Conservation (phyloP, 2,329 filamentous ascomycete species). For the Pseudogymnoascus sp. region DNA sequence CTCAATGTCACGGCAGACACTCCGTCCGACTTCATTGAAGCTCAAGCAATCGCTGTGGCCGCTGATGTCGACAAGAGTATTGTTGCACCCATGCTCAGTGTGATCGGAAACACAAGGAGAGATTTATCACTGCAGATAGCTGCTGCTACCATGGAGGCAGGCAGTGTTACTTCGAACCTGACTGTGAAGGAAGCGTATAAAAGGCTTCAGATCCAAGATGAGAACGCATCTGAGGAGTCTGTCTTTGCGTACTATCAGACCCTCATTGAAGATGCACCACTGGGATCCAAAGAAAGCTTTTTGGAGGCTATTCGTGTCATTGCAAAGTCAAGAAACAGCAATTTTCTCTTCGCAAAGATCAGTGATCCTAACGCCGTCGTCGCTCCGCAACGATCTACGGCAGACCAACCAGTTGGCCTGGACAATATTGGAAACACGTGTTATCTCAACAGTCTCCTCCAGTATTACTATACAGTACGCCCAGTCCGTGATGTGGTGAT, state of each 20-base stretch:
- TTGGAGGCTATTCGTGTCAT: constrained; percentile 26
- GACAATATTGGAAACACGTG: constrained; percentile 96
- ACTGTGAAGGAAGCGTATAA: constrained; percentile 25
- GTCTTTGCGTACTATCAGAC: constrained; percentile 26
- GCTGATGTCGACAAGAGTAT: constrained; percentile 24
- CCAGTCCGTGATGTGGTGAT: constrained; percentile 74
- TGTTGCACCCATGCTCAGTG: constrained; percentile 23
- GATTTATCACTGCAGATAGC: constrained; percentile 22
- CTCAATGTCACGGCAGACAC: constrained; percentile 36
- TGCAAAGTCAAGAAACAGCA: constrained; percentile 25
- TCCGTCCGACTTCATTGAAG: constrained; percentile 26
- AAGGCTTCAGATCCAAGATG: constrained; percentile 24
- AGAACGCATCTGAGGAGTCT: constrained; percentile 24
- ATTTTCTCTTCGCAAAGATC: constrained; percentile 26
- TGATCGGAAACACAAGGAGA: constrained; percentile 18
- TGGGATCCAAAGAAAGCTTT: constrained; percentile 25
- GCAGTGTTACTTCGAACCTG: constrained; percentile 18
- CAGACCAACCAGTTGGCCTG: constrained; percentile 70
- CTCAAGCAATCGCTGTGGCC: constrained; percentile 24
- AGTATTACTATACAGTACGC: constrained; percentile 87
- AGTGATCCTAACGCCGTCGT: constrained; percentile 26
- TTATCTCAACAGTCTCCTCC: constrained; percentile 91
- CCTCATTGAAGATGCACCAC: constrained; percentile 20
- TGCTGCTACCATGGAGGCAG: constrained; percentile 22
- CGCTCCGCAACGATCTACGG: constrained; percentile 17